Evolutionary conservation across 73 alveolate species (phyloP), one percentile per base, ranked within the genome.

Genomic region (Paramecium tetraurelia): DNA sequence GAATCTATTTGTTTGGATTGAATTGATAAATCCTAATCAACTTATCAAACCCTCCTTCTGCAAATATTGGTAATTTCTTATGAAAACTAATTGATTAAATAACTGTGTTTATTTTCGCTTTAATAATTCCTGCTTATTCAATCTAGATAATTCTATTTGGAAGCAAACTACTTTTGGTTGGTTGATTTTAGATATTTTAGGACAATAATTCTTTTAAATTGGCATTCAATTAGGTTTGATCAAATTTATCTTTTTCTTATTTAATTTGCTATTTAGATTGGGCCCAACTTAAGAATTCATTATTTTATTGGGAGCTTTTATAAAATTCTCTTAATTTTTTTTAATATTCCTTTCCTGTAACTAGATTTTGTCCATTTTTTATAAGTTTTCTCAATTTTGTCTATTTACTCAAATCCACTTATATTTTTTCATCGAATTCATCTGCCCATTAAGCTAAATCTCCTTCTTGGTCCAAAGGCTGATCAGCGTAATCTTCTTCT

Each of bases 321-420:
- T 89, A 89, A 71, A 71, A 89, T 35, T 83, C 70, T 57, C 87
- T 68, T 10, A 89, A 72, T 72, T 85, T 71, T 22, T 63, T 77
- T 71, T 89, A 41, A 58, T 89, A 89, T 48, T 89, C 94, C 24
- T 46, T 58, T 11, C 94, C 94, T 14, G 75, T 63, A 20, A 89
- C 92, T 16, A 33, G 11, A 21, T 21, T 89, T 89, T 89, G 20
- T 70, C 87, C 94, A 70, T 89, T 85, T 44, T 77, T 89, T 2
- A 77, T 58, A 14, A 89, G 43, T 89, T 89, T 89, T 63, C 94
- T 70, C 76, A 89, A 71, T 89, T 72, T 89, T 40, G 94, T 88
- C 31, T 44, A 70, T 72, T 89, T 77, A 29, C 77, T 31, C 22
- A 89, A 29, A 89, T 89, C 92, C 38, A 89, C 58, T 18, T 89